A percentile compares a stretch with the other conserved stretches of the same genome.
phyloP scores from a whole-genome alignment of 495 filamentous ascomycete species.

The Trichoderma asperelloides region DNA sequence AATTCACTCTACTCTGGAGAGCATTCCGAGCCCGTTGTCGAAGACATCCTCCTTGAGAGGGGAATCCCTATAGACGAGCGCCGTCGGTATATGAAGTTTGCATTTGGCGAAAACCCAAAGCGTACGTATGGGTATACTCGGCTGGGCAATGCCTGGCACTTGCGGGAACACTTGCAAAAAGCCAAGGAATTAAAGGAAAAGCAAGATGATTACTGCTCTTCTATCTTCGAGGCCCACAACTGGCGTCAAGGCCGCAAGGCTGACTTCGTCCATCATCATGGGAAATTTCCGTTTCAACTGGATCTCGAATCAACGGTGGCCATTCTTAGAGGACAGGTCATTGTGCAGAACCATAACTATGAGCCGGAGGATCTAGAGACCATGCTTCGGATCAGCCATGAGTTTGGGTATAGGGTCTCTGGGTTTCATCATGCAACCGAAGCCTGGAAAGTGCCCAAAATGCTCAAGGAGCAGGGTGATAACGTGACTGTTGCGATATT shows the following conservation, averaged over 20 bases:
- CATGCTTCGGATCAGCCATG: slow-evolving; percentile 40
- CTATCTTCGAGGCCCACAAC: slow-evolving; percentile 21
- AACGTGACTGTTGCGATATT: slow-evolving; percentile 35
- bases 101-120: slow-evolving; percentile 47
- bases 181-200: slow-evolving; percentile 32
- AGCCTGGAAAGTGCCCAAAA: slow-evolving; percentile 40
- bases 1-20: slow-evolving; percentile 23
- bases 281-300: slow-evolving; percentile 31
- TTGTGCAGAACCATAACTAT: slow-evolving; percentile 47
- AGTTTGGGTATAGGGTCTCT: slow-evolving; percentile 41
- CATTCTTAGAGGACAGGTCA: slow-evolving; percentile 34
- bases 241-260: slow-evolving; percentile 18
- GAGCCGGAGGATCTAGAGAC: slow-evolving; percentile 41
- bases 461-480: slow-evolving; percentile 36
- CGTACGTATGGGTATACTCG: slow-evolving; percentile 28
- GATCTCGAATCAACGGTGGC: slow-evolving; percentile 41
- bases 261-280: slow-evolving; percentile 14
- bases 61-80: slow-evolving; percentile 29
- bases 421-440: slow-evolving; percentile 46
- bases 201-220: slow-evolving; percentile 40
- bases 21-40: slow-evolving; percentile 31
- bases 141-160: slow-evolving; percentile 40
- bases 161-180: slow-evolving; percentile 39
- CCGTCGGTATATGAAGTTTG: slow-evolving; percentile 50
- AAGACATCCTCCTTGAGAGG: slow-evolving; percentile 41